These are phyloP conservation scores for Sequoiadendron giganteum DNA, from an alignment of 75 land plant species.

Conservation along the genomic window DNA sequence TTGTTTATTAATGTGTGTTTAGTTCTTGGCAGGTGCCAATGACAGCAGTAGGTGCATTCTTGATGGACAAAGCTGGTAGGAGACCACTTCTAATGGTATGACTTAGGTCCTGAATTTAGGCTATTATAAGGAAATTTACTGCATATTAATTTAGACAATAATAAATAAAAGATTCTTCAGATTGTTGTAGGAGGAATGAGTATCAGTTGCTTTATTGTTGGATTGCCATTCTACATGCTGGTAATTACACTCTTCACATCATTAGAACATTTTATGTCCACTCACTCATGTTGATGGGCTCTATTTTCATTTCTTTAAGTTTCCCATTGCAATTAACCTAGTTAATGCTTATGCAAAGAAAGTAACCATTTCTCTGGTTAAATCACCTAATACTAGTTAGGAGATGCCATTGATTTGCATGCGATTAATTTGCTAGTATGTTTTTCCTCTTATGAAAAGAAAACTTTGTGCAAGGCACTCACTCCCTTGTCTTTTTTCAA, in stretches of 20 bases:
- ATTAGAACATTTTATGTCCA: not conserved
- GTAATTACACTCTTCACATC: not conserved
- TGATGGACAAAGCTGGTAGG: slow-evolving; percentile 73
- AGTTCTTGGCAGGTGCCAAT: slow-evolving; percentile 1
- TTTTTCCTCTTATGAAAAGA: too few species aligned
- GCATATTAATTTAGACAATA: not conserved
- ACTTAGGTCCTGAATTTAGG: not conserved
- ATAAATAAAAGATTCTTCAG: not conserved
- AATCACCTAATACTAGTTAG: not conserved
- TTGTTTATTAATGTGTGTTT: not conserved
- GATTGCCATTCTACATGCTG: not conserved
- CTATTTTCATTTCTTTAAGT: not conserved
- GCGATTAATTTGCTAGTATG: too few species aligned
- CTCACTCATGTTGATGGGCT: not conserved
- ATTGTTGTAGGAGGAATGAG: not conserved
- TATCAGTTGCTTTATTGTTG: not conserved
- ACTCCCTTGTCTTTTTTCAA: too few species aligned
- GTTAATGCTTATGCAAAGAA: not conserved
- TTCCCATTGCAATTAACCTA: not conserved
- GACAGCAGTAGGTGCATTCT: slow-evolving; percentile 20
- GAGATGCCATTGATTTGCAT: not conserved
- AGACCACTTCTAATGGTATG: slow-evolving; percentile 62
- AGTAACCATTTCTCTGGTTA: not conserved
- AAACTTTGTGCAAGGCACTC: too few species aligned
- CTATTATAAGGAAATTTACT: not conserved